Conservation (phyloP, 768 basidiomycete genomes). For the Hemileccinum rubropunctum region DNA sequence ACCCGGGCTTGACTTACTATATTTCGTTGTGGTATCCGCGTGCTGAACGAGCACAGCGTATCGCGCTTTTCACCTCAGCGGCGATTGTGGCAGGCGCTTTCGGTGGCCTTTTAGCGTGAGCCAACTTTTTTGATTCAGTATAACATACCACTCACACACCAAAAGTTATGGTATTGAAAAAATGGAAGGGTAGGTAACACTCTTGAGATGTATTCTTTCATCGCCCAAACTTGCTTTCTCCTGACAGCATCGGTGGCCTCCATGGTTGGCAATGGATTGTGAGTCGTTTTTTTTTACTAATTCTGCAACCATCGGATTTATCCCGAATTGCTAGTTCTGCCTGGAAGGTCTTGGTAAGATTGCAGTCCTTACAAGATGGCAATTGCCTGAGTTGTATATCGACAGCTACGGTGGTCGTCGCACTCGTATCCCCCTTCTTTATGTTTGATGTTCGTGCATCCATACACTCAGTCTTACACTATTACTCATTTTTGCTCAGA, state of each 20-base stretch:
- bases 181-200: constrained; percentile 33
- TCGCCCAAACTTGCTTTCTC: background rate
- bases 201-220: background rate
- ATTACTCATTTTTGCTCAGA: constrained; percentile 25
- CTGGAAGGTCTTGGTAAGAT: constrained; percentile 25
- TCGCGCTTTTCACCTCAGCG: constrained; percentile 58
- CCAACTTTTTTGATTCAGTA: background rate
- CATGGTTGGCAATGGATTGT: constrained; percentile 41
- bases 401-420: constrained; percentile 15
- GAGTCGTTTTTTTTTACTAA: constrained; percentile 1
- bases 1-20: constrained; percentile 39
- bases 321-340: constrained; percentile 23
- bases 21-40: constrained; percentile 59
- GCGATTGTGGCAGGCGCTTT: constrained; percentile 51
- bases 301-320: constrained; percentile 2
- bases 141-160: background rate
- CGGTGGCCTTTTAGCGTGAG: constrained; percentile 48
- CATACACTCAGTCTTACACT: background rate
- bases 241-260: constrained; percentile 27
- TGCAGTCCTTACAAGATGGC: no score
- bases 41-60: constrained; percentile 51
- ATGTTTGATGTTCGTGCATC: constrained; percentile 46
- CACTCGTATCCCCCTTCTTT: constrained; percentile 38
- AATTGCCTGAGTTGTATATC: background rate
- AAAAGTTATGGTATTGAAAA: constrained; percentile 33